Evolutionary conservation across 2,329 filamentous ascomycete species (phyloP).

Genomic region (Penicillium brasilianum): DNA sequence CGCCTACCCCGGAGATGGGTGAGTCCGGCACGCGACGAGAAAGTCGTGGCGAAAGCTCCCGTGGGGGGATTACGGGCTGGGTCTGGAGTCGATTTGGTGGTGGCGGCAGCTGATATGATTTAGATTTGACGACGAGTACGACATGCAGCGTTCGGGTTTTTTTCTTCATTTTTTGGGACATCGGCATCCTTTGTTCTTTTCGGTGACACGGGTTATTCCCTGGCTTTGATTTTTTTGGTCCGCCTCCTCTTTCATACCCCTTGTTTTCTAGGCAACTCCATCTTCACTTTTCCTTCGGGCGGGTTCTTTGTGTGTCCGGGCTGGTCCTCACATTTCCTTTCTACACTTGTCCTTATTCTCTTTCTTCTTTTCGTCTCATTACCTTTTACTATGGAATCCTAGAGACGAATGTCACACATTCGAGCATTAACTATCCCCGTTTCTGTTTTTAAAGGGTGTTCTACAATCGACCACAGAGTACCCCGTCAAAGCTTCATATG

Average conservation of each 20-base stretch:
- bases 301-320: conserved; percentile 9
- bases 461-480: neutral
- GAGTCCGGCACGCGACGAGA: conserved; percentile 19
- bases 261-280: conserved; percentile 3
- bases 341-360: conserved; percentile 13
- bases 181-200: neutral
- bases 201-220: neutral
- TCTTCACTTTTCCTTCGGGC: conserved; percentile 2
- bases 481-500: too few relatives aligned
- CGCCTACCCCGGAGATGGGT: conserved; percentile 17
- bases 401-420: neutral
- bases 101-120: conserved; percentile 7
- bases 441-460: neutral
- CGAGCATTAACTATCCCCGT: too few relatives aligned
- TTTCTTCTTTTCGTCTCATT: neutral
- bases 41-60: conserved; percentile 22
- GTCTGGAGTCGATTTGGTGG: conserved; percentile 32
- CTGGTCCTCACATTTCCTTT: conserved; percentile 13
- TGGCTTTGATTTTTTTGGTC: neutral
- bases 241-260: conserved; percentile 7
- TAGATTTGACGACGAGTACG: neutral
- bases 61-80: conserved; percentile 37
- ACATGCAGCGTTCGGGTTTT: conserved; percentile 13
- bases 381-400: neutral
- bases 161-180: neutral